Evolutionary conservation across 176 grass and related monocot species (phyloP), one percentile per base, ranked within the genome.

Genomic region (Urochloa ruziziensis): DNA sequence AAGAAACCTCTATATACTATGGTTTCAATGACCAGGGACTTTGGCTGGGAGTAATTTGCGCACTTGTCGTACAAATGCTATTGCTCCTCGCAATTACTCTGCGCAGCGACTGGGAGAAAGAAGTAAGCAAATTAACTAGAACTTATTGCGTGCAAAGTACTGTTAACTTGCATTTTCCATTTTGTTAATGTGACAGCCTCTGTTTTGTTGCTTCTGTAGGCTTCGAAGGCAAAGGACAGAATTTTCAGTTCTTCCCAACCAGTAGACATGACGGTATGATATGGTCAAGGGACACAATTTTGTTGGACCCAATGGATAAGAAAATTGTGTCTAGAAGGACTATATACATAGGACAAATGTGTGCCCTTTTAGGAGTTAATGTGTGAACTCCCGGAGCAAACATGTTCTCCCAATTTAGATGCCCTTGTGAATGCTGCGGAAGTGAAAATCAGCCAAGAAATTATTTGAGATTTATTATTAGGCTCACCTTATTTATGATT

Each of bases 201-300:
- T 66, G 5, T 61, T 21, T 48, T 81, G n/a, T 54, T 63, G 13
- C 39, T 68, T 82, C 30, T 21, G 12, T 67, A 87, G 85, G 79
- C 85, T 82, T 82, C 36, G 1, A 87, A 82, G 66, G 89, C 91
- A 2, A 90, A 84, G 80, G 80, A 87, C 34, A 92, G 91, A 58
- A 87, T 97, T 21, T 90, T 73, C 73, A 90, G 60, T 82, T 88
- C 94, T 17, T 86, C 89, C 67, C 32, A 88, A 53, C 70, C 89
- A 17, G n/a, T n/a, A n/a, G 91, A 88, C 75, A 78, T 91, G 84
- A 57, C 48, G 15, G 37, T 77, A 81, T 93, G 71, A 87, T 35
- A 60, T 11, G 11, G 12, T 2, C 19, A 4, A 62, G 67, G 34
- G 40, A 27, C 17, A n/a, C 21, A 64, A 67, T 21, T 56, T 74